Evolutionary conservation across 1,139 yeast species (phyloP).

Genomic region (Debaryomyces nepalensis): DNA sequence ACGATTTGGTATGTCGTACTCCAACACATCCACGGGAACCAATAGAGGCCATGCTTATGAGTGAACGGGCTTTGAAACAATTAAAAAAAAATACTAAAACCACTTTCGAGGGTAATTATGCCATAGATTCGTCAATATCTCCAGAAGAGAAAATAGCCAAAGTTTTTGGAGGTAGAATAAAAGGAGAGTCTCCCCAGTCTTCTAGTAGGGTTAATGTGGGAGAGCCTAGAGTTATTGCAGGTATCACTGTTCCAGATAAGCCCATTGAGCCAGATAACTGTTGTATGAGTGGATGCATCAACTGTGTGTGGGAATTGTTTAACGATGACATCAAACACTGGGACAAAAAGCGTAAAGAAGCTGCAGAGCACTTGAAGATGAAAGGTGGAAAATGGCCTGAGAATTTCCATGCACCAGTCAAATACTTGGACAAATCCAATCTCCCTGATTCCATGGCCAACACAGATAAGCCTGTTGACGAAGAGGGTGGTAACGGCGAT

Average conservation of each 20-base stretch:
- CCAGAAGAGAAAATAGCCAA: constrained; percentile 54
- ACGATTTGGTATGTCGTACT: constrained; percentile 43
- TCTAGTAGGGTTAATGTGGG: constrained; percentile 54
- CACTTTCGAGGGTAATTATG: constrained; percentile 53
- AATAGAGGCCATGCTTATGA: constrained; percentile 37
- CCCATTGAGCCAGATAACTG: constrained; percentile 95
- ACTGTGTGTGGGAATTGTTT: constrained; percentile 95
- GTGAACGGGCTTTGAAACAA: constrained; percentile 23
- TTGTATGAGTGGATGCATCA: constrained; percentile 96
- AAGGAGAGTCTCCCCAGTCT: constrained; percentile 56
- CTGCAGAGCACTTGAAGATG: constrained; percentile 57
- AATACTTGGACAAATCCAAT: constrained; percentile 35
- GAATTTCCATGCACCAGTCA: constrained; percentile 73
- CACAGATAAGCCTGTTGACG: constrained; percentile 22
- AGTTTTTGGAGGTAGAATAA: constrained; percentile 63
- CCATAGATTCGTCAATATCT: constrained; percentile 35
- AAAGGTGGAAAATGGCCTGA: constrained; percentile 75
- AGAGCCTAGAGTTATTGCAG: constrained; percentile 58
- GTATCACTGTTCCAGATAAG: constrained; percentile 73
- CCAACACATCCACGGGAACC: constrained; percentile 39
- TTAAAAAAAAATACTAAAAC: constrained; percentile 28
- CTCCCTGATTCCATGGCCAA: constrained; percentile 33
- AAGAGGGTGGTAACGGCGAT: constrained; percentile 29
- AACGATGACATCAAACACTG: constrained; percentile 88
- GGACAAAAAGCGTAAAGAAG: constrained; percentile 62